Conservation (phyloP, 2,329 filamentous ascomycete genomes). For the Ambrosiella beaveri region DNA sequence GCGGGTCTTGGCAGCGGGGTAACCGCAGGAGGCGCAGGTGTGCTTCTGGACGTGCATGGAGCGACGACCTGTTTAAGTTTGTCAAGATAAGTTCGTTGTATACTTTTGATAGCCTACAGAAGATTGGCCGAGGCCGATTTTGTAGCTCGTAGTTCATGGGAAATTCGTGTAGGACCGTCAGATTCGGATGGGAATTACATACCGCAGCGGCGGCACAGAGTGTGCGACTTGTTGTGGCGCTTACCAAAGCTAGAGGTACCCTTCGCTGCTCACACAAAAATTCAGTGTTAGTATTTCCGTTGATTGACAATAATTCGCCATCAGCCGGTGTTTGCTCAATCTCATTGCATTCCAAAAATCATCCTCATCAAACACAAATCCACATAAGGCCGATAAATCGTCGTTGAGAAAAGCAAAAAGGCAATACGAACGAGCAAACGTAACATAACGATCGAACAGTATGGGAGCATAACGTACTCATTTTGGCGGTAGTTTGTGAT, state of each 20-base stretch:
- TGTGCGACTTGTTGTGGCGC: constrained; percentile 96
- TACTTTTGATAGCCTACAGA: too few relatives aligned
- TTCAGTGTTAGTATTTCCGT: constrained; percentile 14
- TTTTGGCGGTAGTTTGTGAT: constrained; percentile 31
- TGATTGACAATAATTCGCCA: constrained; percentile 5
- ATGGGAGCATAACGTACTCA: constrained; percentile 30
- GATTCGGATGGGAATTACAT: constrained; percentile 30
- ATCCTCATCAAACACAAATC: background rate
- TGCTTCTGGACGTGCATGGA: constrained; percentile 99
- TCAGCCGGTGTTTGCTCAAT: constrained; percentile 10
- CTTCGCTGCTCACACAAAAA: constrained; percentile 27
- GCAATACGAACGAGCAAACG: background rate
- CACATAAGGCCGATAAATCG: background rate
- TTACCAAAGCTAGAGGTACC: constrained; percentile 41
- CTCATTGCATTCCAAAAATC: constrained; percentile 11
- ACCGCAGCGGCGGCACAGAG: constrained; percentile 96
- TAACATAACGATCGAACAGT: background rate
- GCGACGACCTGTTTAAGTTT: constrained; percentile 51
- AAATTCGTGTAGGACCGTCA: background rate
- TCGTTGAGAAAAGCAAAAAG: background rate
- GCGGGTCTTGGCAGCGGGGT: constrained; percentile 90
- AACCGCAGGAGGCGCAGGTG: constrained; percentile 88
- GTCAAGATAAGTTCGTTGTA: background rate
- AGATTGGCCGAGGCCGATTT: background rate
- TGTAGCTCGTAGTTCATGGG: background rate